Evolutionary conservation across 2,329 filamentous ascomycete genomes (phyloP).

Genomic region (Hymenoscyphus infarciens): DNA sequence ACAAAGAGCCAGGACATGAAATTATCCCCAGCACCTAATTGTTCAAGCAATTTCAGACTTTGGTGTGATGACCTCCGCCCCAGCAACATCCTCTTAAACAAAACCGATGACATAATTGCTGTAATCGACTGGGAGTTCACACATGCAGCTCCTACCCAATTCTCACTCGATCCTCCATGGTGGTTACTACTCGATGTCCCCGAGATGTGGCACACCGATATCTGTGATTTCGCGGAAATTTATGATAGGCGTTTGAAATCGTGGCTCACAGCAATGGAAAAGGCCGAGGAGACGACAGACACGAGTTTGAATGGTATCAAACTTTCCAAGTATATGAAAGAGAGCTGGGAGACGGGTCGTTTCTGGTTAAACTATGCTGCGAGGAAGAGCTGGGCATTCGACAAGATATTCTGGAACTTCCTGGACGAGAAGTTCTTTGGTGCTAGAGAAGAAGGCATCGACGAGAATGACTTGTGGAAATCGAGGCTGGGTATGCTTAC

Average conservation of each 20-base stretch:
- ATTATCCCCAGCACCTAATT: slow-evolving; percentile 12
- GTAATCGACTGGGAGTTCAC: slow-evolving; percentile 12
- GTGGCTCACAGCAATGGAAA: not conserved
- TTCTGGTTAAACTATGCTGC: slow-evolving; percentile 38
- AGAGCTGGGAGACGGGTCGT: slow-evolving; percentile 25
- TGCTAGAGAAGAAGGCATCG: slow-evolving; percentile 14
- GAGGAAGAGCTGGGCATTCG: slow-evolving; percentile 39
- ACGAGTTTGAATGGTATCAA: not conserved
- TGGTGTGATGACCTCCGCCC: slow-evolving; percentile 37
- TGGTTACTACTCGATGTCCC: slow-evolving; percentile 37
- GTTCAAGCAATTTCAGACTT: slow-evolving; percentile 25
- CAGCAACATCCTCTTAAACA: slow-evolving; percentile 35
- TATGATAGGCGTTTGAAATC: not conserved
- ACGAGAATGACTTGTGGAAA: slow-evolving; percentile 26
- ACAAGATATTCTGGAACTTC: slow-evolving; percentile 37
- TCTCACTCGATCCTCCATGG: slow-evolving; percentile 37
- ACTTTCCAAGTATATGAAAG: not conserved
- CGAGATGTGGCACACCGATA: slow-evolving; percentile 35
- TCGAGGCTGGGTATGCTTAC: slow-evolving; percentile 31
- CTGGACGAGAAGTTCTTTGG: slow-evolving; percentile 37
- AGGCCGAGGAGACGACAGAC: not conserved
- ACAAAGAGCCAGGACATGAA: not conserved
- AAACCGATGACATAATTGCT: slow-evolving; percentile 30
- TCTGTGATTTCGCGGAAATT: not conserved
- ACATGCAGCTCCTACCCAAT: slow-evolving; percentile 24